Base-by-base conservation (phyloP, 306 rosid species). In the Mimosa pudica region DNA sequence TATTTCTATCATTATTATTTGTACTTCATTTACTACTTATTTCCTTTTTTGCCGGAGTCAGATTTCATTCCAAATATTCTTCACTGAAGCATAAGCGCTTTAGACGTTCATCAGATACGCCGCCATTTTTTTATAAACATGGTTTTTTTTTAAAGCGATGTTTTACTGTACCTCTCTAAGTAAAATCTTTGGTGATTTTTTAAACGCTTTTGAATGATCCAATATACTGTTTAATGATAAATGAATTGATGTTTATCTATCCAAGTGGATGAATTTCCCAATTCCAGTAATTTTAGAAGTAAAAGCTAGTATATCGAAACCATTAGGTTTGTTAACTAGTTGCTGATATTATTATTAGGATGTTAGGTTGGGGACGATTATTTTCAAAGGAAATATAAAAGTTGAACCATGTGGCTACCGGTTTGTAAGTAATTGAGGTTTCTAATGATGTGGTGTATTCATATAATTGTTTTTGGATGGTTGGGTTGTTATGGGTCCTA, bases 401-500 rank as follows among this genome's bases (percentile, higher is more conserved):
- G 38, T 30, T 51, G 71, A 71, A 81, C 62, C 42, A 67, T 74
- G 75, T 13, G 14, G 32, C 14, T 66, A 70, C 42, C 42, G 48
- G 78, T 54, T 55, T 35, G 45, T 66, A 30, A 18, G 13, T 66
- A 35, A 36, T 68, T 78, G 48, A 77, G 55, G 35, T 77, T 74
- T 83, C 52, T 81, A 80, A 61, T 81, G 79, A 71, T 84, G 48
- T 80, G 83, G 54, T 77, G 71, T 75, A 61, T 84, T 51, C 49
- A 77, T 18, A 36, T 58, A 35, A 76, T 65, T 45, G 44, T 75
- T 89, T 61, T 77, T 78, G 73, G 85, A 89, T 75, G 38, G 68
- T 68, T 86, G 49, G 71, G 89, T 76, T 64, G 89, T 76, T 64
- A 79, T 68, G 85, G 89, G 83, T 80, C 83, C 78, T 54, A 71